Evolutionary conservation across 495 filamentous ascomycete genomes (phyloP), one percentile per base, ranked within the genome.

Genomic region (Durotheca rogersii): DNA sequence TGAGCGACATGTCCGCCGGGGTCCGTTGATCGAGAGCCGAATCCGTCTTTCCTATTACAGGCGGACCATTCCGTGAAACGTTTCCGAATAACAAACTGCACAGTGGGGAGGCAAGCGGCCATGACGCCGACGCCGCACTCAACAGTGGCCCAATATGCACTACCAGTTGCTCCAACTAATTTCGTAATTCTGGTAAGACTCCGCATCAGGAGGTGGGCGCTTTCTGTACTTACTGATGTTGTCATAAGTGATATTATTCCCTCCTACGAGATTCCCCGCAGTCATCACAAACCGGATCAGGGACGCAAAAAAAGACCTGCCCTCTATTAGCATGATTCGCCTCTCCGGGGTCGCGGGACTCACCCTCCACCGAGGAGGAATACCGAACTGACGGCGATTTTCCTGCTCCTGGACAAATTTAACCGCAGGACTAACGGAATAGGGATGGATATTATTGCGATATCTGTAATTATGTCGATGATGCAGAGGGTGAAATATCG

Each of bases 361-460:
- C 41, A 62, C 59, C 42, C 55, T 51, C 41, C 43, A 27, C 60
- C 55, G 0, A 63, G 43, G 17, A 63, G 47, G 25, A 63, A 63
- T n/a, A 60, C 16, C 3, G 40, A 20, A 16, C 41, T 52, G 23
- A 60, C 42, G 6, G 16, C 51, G 10, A 63, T 27, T 31, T 63
- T 63, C 44, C 39, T 50, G 1, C 25, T 35, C 0, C 20, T 36
- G 2, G 56, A 49, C 2, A 63, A 12, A 0, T 53, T 46, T 17
- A 63, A 48, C 11, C 52, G 56, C 14, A 47, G 30, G 7, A 63
- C 62, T 35, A 59, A 20, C 19, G 57, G 53, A 14, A 65, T 20
- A 3, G 62, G 62, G 12, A 65, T 53, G 7, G 16, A n/a, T 4
- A 65, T 40, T 10, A 65, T 62, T 11, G 59, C 17, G 0, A 60